These are phyloP conservation scores for Fragilaria crotonensis DNA, from an alignment of 108 stramenopile species.

Conservation along the genomic window DNA sequence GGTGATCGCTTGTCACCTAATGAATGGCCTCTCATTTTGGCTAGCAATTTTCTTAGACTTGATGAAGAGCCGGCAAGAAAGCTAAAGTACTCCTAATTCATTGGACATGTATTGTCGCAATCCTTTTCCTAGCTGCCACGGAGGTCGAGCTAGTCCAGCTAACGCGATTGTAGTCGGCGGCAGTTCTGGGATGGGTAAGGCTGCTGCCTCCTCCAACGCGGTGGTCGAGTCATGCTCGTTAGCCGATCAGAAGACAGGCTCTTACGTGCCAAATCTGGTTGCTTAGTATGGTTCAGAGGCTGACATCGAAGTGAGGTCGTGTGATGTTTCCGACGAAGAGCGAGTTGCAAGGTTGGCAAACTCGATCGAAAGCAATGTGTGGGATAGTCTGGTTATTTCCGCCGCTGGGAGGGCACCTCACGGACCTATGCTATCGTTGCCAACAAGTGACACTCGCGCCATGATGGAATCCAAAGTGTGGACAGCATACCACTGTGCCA, in stretches of 20 bases:
- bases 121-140: no score
- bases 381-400: conserved; percentile 48
- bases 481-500: conserved; percentile 57
- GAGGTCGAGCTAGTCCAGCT: no score
- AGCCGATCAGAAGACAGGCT: conserved; percentile 40
- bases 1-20: not conserved
- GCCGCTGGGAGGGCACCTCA: conserved; percentile 59
- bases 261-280: conserved; percentile 15
- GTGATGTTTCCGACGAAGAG: conserved; percentile 48
- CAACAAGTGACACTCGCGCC: conserved; percentile 28
- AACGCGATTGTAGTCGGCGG: conserved; percentile 49
- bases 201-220: conserved; percentile 39
- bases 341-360: conserved; percentile 32
- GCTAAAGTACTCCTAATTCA: not conserved
- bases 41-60: not conserved
- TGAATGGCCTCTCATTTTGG: not conserved
- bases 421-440: conserved; percentile 31
- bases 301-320: conserved; percentile 11
- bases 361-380: conserved; percentile 8
- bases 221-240: conserved; percentile 38
- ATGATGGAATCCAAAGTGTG: conserved; percentile 53
- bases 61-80: not conserved
- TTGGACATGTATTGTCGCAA: not conserved
- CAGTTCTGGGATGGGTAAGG: conserved; percentile 58
- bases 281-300: conserved; percentile 4